A percentile compares a stretch with the other conserved stretches of the same genome.
These are phyloP conservation scores for Trypanosomatidae sp. DNA, from an alignment of 208 protist species.

Conservation along the genomic window DNA sequence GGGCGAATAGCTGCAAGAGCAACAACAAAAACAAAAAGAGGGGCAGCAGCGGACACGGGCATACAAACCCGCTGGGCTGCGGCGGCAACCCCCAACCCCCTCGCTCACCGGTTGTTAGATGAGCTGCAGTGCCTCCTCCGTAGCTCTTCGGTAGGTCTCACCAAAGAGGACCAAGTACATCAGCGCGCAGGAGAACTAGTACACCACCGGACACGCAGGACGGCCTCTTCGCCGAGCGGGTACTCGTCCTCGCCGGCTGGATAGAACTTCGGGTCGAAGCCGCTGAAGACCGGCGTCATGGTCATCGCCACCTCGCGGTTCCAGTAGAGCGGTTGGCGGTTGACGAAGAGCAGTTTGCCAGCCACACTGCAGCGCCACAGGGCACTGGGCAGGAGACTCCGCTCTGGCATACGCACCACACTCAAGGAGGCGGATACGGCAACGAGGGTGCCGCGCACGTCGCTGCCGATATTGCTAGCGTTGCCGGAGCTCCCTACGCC, in stretches of 20 bases:
- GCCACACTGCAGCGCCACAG: conserved; percentile 25
- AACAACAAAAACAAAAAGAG: background rate
- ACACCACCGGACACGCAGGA: conserved; percentile 24
- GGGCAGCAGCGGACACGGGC: background rate
- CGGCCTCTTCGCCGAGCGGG: conserved; percentile 13
- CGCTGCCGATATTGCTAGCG: background rate
- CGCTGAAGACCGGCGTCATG: conserved; percentile 36
- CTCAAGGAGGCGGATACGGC: background rate
- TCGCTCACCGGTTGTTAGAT: background rate
- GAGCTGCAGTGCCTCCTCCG: conserved; percentile 15
- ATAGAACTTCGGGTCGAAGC: conserved; percentile 35
- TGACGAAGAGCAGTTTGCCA: background rate
- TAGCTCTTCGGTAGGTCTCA: conserved; percentile 27
- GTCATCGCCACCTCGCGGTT: conserved; percentile 36
- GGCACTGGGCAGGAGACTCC: conserved; percentile 31
- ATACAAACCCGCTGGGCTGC: background rate
- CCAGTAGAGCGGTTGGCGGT: conserved; percentile 16
- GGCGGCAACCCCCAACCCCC: background rate
- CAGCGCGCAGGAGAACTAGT: conserved; percentile 27
- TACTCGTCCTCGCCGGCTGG: conserved; percentile 26
- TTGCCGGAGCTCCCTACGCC: too few relatives aligned
- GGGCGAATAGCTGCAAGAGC: background rate
- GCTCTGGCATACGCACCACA: background rate
- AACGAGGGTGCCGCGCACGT: background rate
- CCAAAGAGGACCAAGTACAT: conserved; percentile 39